Evolutionary conservation across 371 early-diverging fungal species (phyloP), one percentile per base, ranked within the genome.

Genomic region (Lichtheimia ornata): DNA sequence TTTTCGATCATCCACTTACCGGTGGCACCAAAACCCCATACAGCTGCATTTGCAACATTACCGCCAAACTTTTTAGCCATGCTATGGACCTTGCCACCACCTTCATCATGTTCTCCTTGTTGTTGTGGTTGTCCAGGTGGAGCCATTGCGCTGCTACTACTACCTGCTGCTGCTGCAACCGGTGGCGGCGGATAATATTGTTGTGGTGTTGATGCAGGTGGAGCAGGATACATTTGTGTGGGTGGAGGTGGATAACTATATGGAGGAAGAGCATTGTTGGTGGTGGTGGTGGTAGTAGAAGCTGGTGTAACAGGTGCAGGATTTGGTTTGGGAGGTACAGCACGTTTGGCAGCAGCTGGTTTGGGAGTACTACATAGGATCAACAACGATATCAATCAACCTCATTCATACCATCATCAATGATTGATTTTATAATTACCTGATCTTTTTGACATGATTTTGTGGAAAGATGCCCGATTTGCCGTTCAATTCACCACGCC

Each of bases 171-270:
- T 24, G 50, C 42, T 5, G 57, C 53, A 11, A 58, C 41, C 11
- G 69, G 69, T 56, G 67, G 60, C 17, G 66, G 53, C 30, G 74
- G 61, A 56, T 58, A 49, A 35, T 62, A 61, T 12, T 61, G 15
- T 40, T 63, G 63, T 4, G 66, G 18, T 25, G 66, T 53, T 28
- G 73, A 72, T 7, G 42, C 51, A 51, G 56, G 73, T 41, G 66
- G 75, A 15, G 73, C 58, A 49, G 70, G 59, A 47, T 79, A 76
- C 43, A 73, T 67, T 11, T 71, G 62, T n/a, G 73, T 69, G 1
- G 80, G 77, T 53, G 80, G 80, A n/a, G 80, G 74, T 30, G 80
- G 80, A 45, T 79, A 76, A 40, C 67, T 71, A 40, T 79, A 79
- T 17, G 80, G 80, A 54, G 56, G 51, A 22, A 4, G 20, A 52